Evolutionary conservation across 1,284 basidiomycete species (phyloP), one percentile per base, ranked within the genome.

Genomic region (Phylloboletellus chloephorus): DNA sequence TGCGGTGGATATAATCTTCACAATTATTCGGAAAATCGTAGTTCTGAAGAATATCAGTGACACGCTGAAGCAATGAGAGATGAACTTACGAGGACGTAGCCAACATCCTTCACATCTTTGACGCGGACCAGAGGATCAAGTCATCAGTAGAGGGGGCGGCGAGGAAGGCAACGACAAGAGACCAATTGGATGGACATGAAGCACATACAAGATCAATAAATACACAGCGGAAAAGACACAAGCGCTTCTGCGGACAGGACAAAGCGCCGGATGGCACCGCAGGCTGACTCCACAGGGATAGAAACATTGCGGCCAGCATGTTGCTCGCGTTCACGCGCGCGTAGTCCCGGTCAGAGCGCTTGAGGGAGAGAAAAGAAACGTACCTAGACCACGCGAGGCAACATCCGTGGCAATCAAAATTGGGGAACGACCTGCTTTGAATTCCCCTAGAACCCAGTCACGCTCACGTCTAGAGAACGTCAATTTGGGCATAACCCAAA

Each of bases 321-420:
- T 58, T 55, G 54, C 52, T 52, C 51, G 49, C 56, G 56, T 42
- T 58, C 53, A 49, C 49, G 54, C 51, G 43, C 57, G 43, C 49
- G 24, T 41, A 34, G 54, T 52, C 49, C 57, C 35, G 26, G 53
- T 48, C 44, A 43, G 47, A 63, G 54, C 61, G 57, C 60, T 58
- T 56, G 52, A 33, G 39, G 16, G 60, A 40, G 51, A 52, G 54
- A 57, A 57, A 67, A 63, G 66, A 52, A 62, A 96, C 94, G 75
- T 88, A 98, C 95, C 95, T 64, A 98, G 82, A 83, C 95, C 95
- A 82, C 95, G 94, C 64, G 93, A 97, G 52, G 95, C 95, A 57
- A 98, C 90, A 63, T 94, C 92, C 54, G 91, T 95, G 68, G 94
- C 94, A 64, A 98, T 94, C 69, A 98, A 79, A 67, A 98, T 98